A percentile compares a stretch with the other conserved stretches of the same genome.
Evolutionary conservation across 2,329 filamentous ascomycete genomes (phyloP).

Genomic region (Aspergillaceae sp.): DNA sequence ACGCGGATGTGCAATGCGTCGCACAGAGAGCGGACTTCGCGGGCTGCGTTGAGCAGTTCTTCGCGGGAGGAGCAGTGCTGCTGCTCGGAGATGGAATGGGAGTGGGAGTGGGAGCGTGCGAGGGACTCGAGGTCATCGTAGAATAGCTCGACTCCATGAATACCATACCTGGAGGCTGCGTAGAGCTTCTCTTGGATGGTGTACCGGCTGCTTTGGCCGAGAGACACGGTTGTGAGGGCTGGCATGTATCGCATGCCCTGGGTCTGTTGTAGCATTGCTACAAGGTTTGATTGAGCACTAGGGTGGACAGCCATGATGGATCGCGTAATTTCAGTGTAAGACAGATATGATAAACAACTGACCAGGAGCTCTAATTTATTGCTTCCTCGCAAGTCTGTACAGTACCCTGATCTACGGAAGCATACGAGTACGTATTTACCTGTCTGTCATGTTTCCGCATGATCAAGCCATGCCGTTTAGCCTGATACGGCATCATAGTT

Average conservation of each 20-base stretch:
- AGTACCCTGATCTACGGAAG: too few relatives aligned
- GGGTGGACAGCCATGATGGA: too few relatives aligned
- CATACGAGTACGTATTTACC: too few relatives aligned
- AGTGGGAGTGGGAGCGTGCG: constrained; percentile 38
- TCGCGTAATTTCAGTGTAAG: too few relatives aligned
- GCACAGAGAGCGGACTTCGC: constrained; percentile 45
- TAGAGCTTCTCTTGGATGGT: constrained; percentile 56
- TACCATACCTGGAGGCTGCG: constrained; percentile 55
- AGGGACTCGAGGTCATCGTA: constrained; percentile 66
- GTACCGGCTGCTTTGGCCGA: constrained; percentile 64
- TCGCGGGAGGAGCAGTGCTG: constrained; percentile 20
- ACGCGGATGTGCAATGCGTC: constrained; percentile 16
- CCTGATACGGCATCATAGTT: too few relatives aligned
- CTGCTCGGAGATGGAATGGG: constrained; percentile 30
- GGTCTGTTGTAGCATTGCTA: too few relatives aligned
- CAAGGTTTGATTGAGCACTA: too few relatives aligned
- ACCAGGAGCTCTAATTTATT: too few relatives aligned
- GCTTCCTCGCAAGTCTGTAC: too few relatives aligned
- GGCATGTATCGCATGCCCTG: constrained; percentile 21
- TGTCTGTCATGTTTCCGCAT: too few relatives aligned
- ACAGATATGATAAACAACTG: too few relatives aligned
- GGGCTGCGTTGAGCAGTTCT: constrained; percentile 51
- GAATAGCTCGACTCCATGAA: constrained; percentile 66
- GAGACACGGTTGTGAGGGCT: constrained; percentile 64
- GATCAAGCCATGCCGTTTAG: too few relatives aligned